Percentiles rank a stretch among this genome's conserved stretches.
Evolutionary conservation across 495 filamentous ascomycete genomes (phyloP).

Genomic region (Neurospora sublineolata): DNA sequence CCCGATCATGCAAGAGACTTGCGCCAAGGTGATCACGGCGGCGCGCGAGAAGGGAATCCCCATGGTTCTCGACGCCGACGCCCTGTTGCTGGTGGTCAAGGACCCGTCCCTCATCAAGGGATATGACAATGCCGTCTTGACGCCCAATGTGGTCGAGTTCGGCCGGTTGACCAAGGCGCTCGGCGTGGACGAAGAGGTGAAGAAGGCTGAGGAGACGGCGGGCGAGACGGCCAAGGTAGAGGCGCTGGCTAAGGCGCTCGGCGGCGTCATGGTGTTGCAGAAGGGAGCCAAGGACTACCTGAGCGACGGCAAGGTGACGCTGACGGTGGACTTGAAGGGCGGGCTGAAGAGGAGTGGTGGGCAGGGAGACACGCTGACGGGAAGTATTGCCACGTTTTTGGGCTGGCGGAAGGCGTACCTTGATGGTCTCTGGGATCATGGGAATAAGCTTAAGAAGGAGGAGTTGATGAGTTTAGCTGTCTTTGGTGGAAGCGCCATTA

Average conservation of each 20-base stretch:
- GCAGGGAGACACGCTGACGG: conserved; percentile 92
- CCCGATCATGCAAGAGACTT: conserved; percentile 77
- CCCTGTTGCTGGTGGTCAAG: conserved; percentile 62
- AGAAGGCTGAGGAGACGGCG: conserved; percentile 27
- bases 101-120: conserved; percentile 67
- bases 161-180: conserved; percentile 59
- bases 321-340: conserved; percentile 62
- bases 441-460: conserved; percentile 38
- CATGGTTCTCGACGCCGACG: conserved; percentile 88
- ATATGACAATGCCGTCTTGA: conserved; percentile 77
- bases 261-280: conserved; percentile 81
- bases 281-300: conserved; percentile 83
- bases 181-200: conserved; percentile 41
- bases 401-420: conserved; percentile 81
- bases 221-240: conserved; percentile 49
- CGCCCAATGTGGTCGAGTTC: conserved; percentile 93
- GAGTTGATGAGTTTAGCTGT: conserved; percentile 71
- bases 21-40: conserved; percentile 64
- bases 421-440: conserved; percentile 66
- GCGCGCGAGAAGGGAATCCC: conserved; percentile 64
- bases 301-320: conserved; percentile 64
- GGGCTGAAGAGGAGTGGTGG: conserved; percentile 86
- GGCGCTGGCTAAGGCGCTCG: conserved; percentile 62
- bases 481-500: conserved; percentile 77
- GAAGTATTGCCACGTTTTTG: conserved; percentile 74